Conservation (phyloP, 495 filamentous ascomycete species). For the Choiromyces venosus region DNA sequence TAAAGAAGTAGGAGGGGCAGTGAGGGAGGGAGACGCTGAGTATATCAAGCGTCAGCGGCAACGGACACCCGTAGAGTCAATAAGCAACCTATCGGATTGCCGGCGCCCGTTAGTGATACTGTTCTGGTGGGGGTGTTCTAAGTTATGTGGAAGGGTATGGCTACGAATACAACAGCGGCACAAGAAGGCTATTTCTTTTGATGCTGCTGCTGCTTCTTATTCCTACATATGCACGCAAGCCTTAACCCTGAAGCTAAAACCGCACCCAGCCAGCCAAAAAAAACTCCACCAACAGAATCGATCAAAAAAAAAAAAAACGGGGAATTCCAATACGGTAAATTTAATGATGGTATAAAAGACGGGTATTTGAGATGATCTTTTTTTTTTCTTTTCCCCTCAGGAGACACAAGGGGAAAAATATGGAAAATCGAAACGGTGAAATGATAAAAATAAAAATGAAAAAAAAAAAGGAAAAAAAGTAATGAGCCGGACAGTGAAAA, state of each 20-base stretch:
- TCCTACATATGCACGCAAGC: slow-evolving; percentile 3
- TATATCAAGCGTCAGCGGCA: slow-evolving; percentile 31
- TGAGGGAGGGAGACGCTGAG: slow-evolving; percentile 24
- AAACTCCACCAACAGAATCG: neutral
- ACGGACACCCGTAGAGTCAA: slow-evolving; percentile 15
- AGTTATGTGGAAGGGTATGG: neutral
- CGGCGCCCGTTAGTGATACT: slow-evolving; percentile 1
- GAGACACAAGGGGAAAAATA: neutral
- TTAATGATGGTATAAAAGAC: neutral
- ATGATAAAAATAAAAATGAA: neutral
- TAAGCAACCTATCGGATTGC: slow-evolving; percentile 18
- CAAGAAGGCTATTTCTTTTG: neutral
- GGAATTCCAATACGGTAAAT: neutral
- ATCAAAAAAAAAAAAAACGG: neutral
- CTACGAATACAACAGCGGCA: neutral
- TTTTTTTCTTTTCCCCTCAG: neutral
- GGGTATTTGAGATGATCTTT: neutral
- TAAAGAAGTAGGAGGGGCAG: neutral
- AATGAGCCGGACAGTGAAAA: neutral
- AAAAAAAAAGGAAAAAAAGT: neutral
- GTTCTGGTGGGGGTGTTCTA: neutral
- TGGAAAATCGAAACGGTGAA: neutral
- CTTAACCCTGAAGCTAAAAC: neutral
- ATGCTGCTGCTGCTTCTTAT: neutral
- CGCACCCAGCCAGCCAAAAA: too few relatives aligned